Evolutionary conservation across 108 stramenopile species (phyloP).

Genomic region (Nannochloropsis granulata): DNA sequence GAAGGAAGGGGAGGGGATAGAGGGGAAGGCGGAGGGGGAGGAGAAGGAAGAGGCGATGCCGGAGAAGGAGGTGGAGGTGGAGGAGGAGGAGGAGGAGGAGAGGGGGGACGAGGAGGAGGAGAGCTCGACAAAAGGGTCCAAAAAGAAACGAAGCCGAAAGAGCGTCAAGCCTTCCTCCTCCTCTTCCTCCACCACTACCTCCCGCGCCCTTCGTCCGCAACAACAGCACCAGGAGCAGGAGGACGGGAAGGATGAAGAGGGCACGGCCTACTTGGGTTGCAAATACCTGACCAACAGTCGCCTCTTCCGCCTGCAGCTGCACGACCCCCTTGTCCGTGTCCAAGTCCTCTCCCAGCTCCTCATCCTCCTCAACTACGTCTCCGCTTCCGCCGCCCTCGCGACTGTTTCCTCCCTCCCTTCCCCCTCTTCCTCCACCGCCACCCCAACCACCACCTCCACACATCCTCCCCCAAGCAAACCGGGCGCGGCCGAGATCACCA

Average conservation of each 20-base stretch:
- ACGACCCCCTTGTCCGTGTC: slow-evolving; percentile 25
- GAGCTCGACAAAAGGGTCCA: slow-evolving; percentile 17
- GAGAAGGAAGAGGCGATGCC: neutral
- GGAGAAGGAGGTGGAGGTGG: neutral
- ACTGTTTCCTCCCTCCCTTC: neutral
- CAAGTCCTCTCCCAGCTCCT: slow-evolving; percentile 15
- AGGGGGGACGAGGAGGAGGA: neutral
- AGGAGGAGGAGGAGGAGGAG: neutral
- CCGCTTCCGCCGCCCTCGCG: neutral
- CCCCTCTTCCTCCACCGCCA: neutral
- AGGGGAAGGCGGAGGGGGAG: neutral
- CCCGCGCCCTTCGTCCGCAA: neutral
- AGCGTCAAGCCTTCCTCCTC: neutral
- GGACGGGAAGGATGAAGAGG: neutral
- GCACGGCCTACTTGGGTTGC: slow-evolving; percentile 17
- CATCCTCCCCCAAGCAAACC: neutral
- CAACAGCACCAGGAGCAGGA: neutral
- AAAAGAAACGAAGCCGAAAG: slow-evolving; percentile 8
- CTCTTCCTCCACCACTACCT: neutral
- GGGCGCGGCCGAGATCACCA: slow-evolving; percentile 2
- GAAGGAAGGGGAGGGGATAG: neutral
- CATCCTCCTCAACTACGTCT: neutral
- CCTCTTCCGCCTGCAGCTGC: slow-evolving; percentile 35
- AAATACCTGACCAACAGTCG: slow-evolving; percentile 39
- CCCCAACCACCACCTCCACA: neutral